Conservation (phyloP, 495 filamentous ascomycete genomes). For the Xylaria grammica region DNA sequence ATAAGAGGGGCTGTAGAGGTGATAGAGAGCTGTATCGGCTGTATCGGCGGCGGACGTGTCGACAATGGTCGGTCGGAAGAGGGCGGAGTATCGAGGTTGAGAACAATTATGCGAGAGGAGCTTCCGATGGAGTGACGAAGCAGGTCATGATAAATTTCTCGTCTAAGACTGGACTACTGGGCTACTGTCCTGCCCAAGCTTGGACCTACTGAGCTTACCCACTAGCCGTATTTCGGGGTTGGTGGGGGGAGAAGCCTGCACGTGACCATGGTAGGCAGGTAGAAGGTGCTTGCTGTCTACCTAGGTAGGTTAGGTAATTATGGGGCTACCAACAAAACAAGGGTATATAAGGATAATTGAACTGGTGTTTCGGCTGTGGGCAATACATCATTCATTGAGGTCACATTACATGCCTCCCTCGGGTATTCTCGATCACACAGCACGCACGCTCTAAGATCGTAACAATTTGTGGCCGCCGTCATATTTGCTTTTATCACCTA, state of each 20-base stretch:
- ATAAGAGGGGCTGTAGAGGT: not conserved
- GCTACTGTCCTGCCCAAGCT: conserved; percentile 11
- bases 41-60: conserved; percentile 13
- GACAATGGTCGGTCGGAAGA: conserved; percentile 14
- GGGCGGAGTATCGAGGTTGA: conserved; percentile 1
- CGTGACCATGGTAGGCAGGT: conserved; percentile 10
- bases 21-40: not conserved
- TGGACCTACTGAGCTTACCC: conserved; percentile 10
- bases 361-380: too few relatives aligned
- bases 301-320: too few relatives aligned
- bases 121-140: conserved; percentile 25
- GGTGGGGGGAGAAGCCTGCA: too few relatives aligned
- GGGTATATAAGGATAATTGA: too few relatives aligned
- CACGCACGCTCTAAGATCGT: too few relatives aligned
- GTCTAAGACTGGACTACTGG: conserved; percentile 25
- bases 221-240: conserved; percentile 20
- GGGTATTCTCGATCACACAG: too few relatives aligned
- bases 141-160: conserved; percentile 53
- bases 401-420: too few relatives aligned
- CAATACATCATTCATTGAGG: too few relatives aligned
- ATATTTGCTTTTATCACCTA: not conserved
- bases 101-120: conserved; percentile 21
- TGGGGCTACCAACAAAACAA: too few relatives aligned
- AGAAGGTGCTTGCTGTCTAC: too few relatives aligned
- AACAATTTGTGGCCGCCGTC: too few relatives aligned